Evolutionary conservation across 768 basidiomycete species (phyloP), one percentile per base, ranked within the genome.

Genomic region (Tubosaeta sp.): DNA sequence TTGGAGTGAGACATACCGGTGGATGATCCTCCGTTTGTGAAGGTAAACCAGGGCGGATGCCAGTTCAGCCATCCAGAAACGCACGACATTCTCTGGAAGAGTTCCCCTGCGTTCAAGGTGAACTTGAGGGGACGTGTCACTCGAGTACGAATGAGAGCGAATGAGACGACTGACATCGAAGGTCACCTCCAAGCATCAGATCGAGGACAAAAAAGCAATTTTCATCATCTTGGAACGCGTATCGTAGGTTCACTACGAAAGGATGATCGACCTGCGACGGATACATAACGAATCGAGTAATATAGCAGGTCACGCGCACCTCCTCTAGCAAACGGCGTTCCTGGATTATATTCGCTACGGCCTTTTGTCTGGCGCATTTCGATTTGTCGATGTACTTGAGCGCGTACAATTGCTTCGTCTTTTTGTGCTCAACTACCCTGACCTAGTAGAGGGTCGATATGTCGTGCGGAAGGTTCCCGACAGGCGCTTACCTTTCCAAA

Each of bases 351-450:
- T 96, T 94, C 22, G 87, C 89, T 10, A 94, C 81, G 11, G 94
- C 91, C 69, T 87, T 90, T 74, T 93, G 91, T 65, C 85, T 85
- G 53, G 93, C 85, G 69, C 93, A 90, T 64, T 84, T 85, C 41
- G 90, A 79, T 71, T 98, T 98, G 71, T 98, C 94, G 74, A 98
- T 94, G 73, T 98, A 97, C 66, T 98, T 98, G 72, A 97, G 83
- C 19, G 94, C 94, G 65, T 90, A 96, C 2, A 97, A 78, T 59
- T 91, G 83, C 66, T 93, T 94, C 2, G 90, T 82, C 64, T 86
- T 84, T 68, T 95, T 96, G 74, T 96, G 94, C 69, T 97, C 93
- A 55, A 98, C 92, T 41, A 97, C 94, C 64, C 94, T 84, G 67
- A 98, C 94, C 93, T 95, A 46, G 46, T 29, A 25, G 32, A 40